These are phyloP conservation scores for Pseudonectria buxi DNA, from an alignment of 2,329 filamentous ascomycete genomes.

Conservation along the genomic window DNA sequence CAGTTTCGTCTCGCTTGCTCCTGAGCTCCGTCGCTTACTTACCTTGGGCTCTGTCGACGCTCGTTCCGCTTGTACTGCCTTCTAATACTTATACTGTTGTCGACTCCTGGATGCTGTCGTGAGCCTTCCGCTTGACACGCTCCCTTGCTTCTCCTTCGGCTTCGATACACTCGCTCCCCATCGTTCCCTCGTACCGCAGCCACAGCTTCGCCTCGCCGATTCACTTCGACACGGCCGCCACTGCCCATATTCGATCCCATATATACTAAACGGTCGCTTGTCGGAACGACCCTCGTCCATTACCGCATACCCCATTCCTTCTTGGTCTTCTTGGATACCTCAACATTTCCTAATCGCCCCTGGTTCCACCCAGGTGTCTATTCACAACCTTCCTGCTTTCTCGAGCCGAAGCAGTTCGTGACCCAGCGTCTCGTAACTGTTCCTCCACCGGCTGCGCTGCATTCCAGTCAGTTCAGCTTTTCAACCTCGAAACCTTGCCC, in stretches of 20 bases:
- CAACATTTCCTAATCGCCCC: conserved; percentile 16
- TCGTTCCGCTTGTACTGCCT: conserved; percentile 26
- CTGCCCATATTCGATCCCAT: conserved; percentile 18
- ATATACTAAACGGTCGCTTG: conserved; percentile 19
- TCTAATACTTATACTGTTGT: conserved; percentile 26
- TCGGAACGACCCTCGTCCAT: conserved; percentile 16
- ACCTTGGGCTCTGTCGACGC: conserved; percentile 21
- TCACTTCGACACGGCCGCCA: conserved; percentile 17
- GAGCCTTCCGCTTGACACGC: conserved; percentile 13
- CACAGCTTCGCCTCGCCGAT: conserved; percentile 11
- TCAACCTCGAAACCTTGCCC: conserved; percentile 9
- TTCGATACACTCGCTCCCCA: conserved; percentile 22
- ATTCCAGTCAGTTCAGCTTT: conserved; percentile 7
- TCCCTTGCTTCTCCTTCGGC: conserved; percentile 23
- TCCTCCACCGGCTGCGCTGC: conserved; percentile 5
- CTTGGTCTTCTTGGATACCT: conserved; percentile 16
- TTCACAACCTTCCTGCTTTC: conserved; percentile 17
- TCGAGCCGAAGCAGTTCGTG: conserved; percentile 1
- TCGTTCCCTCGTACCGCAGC: conserved; percentile 14
- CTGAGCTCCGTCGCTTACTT: conserved; percentile 22
- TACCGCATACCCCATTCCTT: conserved; percentile 8
- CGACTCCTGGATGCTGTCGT: conserved; percentile 9
- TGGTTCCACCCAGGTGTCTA: conserved; percentile 13
- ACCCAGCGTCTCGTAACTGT: conserved; percentile 5
- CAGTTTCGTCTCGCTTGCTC: conserved; percentile 19